Conservation (phyloP, 2,329 filamentous ascomycete genomes). For the Didymella sp. region DNA sequence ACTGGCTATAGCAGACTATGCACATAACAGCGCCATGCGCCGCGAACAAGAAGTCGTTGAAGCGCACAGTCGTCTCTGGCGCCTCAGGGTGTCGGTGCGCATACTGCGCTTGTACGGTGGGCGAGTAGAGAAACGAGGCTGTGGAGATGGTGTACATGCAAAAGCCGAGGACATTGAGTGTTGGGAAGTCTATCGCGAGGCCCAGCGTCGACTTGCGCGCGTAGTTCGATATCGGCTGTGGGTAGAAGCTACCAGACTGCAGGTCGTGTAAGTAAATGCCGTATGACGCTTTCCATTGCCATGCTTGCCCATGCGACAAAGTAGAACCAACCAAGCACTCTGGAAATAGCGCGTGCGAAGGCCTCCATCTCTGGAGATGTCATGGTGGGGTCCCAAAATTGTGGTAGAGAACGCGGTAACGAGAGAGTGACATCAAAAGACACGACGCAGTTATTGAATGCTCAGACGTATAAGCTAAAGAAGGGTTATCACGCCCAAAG, state of each 20-base stretch:
- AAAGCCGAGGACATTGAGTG: slow-evolving; percentile 76
- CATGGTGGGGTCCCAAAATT: slow-evolving; percentile 20
- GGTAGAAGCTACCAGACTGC: slow-evolving; percentile 70
- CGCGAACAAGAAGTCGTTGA: slow-evolving; percentile 91
- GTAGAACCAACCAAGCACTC: slow-evolving; percentile 48
- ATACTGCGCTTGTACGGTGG: slow-evolving; percentile 80
- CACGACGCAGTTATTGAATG: slow-evolving; percentile 2
- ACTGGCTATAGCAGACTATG: slow-evolving; percentile 76
- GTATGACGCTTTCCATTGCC: neutral
- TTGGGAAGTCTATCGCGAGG: slow-evolving; percentile 85
- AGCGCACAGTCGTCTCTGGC: slow-evolving; percentile 80
- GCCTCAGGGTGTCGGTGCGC: slow-evolving; percentile 76
- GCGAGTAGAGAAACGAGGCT: slow-evolving; percentile 76
- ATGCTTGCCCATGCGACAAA: slow-evolving; percentile 43
- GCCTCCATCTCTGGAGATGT: slow-evolving; percentile 33
- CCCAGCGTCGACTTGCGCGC: slow-evolving; percentile 78
- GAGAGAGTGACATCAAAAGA: slow-evolving; percentile 14
- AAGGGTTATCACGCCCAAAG: slow-evolving; percentile 2
- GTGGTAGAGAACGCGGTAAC: slow-evolving; percentile 11
- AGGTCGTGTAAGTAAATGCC: slow-evolving; percentile 1
- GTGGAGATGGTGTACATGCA: slow-evolving; percentile 78
- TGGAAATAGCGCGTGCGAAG: slow-evolving; percentile 44
- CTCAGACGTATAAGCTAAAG: slow-evolving; percentile 4
- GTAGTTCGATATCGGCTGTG: slow-evolving; percentile 83
- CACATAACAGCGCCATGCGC: slow-evolving; percentile 79